Evolutionary conservation across 2,329 filamentous ascomycete genomes (phyloP), one percentile per base, ranked within the genome.

Genomic region (Fusarium fujikuroi): DNA sequence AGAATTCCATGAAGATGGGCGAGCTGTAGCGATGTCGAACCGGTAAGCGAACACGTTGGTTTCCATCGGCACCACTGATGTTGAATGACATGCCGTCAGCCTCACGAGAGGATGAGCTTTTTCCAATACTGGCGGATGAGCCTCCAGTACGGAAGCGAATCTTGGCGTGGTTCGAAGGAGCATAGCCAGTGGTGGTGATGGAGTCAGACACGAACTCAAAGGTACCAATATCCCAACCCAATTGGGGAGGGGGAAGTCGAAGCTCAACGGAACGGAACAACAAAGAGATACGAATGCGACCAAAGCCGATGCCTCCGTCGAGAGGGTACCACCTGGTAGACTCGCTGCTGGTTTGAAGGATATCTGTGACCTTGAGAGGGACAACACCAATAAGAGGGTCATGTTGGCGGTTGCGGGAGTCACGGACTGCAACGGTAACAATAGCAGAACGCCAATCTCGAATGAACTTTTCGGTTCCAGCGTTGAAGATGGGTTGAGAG

Each of bases 401-500:
- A 76, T 98, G 95, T 82, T 99, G 92, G 60, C 95, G 89, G 81
- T 98, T 93, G 39, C 95, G 91, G 16, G 93, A 91, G 80, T 98
- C 95, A 32, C 96, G 92, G 21, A 98, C 95, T 2, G 94, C 93
- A 56, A 98, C 87, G 0, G 95, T 98, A 60, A 97, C 88, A 64
- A 98, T 93, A 50, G 90, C 88, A 23, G 93, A 96, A 72, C 94
- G 89, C 96, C 96, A 99, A 79, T 99, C 95, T 28, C 95, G 92
- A 36, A 98, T 85, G 77, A 98, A 98, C 18, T 92, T 90, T 79
- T 99, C 96, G 0, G 95, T 98, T 67, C 95, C 95, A 7, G 96
- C 95, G 76, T 98, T 98, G 87, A 97, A 98, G 73, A 98, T 98
- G 3, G 96, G 96, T 80, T 97, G 95, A 59, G 94, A 97, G 40